Base-by-base conservation (phyloP, 2,329 filamentous ascomycete species). In the Alternaria consortialis region DNA sequence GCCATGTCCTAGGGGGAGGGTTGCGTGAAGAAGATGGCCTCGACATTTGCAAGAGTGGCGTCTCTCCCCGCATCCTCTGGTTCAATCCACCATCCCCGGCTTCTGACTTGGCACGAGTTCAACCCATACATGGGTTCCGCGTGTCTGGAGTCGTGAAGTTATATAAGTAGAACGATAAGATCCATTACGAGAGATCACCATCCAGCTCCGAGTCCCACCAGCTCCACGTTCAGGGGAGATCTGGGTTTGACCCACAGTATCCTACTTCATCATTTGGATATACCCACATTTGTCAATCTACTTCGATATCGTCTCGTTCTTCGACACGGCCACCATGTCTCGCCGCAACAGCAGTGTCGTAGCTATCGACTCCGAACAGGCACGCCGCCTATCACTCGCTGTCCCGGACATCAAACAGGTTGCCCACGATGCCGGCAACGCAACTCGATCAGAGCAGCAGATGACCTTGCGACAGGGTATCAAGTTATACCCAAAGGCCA, bases 401-500 rank as follows among this genome's bases (percentile, higher is more conserved):
- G 71, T 75, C 58, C 65, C 67, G 9, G 72, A 77, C 59, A 64
- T 74, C 56, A 66, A 63, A 37, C 60, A 72, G 36, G 68, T 76
- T 54, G 66, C 69, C 47, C 56, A 67, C 29, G 72, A 74, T 67
- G 75, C 75, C 60, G 70, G 70, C 63, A 74, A 70, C 63, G 78
- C 76, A 27, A 81, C 82, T 17, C 77, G 80, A 34, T 77, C 82
- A 34, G 81, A 81, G 62, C 81, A 82, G 56, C 79, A 80, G 37
- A 82, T 84, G 82, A 80, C 79, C 15, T 81, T 97, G 62, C 73
- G 85, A 72, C 87, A 96, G 81, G 92, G 91, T 64, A 84, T 97
- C 76, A 87, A 83, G 70, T 84, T 94, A 17, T 97, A 97, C 75
- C 93, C 92, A 63, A 94, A 96, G 82, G 93, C 93, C 39, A 89